These are phyloP conservation scores for Boletus vermiculosoides DNA, from an alignment of 768 basidiomycete species.

Conservation along the genomic window DNA sequence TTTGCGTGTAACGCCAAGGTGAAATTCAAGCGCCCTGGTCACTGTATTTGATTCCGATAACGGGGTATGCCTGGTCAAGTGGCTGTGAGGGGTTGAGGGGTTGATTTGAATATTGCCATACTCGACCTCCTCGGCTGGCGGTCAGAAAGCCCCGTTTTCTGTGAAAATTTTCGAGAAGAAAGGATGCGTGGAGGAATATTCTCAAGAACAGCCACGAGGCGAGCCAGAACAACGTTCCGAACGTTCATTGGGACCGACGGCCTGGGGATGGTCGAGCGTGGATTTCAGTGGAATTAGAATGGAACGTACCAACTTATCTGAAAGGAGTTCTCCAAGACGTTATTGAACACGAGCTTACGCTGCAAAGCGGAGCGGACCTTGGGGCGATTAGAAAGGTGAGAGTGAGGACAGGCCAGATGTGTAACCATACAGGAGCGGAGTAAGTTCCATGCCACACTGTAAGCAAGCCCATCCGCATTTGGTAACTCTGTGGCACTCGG, in stretches of 20 bases:
- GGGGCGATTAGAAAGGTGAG: conserved; percentile 62
- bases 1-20: conserved; percentile 38
- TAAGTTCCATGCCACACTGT: background rate
- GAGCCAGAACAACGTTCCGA: conserved; percentile 58
- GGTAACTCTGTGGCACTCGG: background rate
- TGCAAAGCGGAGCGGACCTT: conserved; percentile 45
- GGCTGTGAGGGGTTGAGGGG: background rate
- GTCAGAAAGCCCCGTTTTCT: background rate
- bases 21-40: conserved; percentile 66
- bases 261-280: conserved; percentile 39
- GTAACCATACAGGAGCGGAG: conserved; percentile 41
- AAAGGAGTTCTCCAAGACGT: conserved; percentile 72
- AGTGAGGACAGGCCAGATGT: conserved; percentile 51
- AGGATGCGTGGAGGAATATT: conserved; percentile 42
- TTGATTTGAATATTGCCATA: background rate
- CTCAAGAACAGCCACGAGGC: conserved; percentile 48
- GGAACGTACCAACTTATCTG: conserved; percentile 58
- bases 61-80: conserved; percentile 37
- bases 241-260: conserved; percentile 59
- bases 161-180: conserved; percentile 16
- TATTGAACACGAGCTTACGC: conserved; percentile 64
- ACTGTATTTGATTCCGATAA: conserved; percentile 80
- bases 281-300: conserved; percentile 1
- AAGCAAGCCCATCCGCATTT: background rate
- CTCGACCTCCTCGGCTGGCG: conserved; percentile 3